phyloP scores from a whole-genome alignment of 2,329 filamentous ascomycete species.

The Myriosclerotinia curreyana region DNA sequence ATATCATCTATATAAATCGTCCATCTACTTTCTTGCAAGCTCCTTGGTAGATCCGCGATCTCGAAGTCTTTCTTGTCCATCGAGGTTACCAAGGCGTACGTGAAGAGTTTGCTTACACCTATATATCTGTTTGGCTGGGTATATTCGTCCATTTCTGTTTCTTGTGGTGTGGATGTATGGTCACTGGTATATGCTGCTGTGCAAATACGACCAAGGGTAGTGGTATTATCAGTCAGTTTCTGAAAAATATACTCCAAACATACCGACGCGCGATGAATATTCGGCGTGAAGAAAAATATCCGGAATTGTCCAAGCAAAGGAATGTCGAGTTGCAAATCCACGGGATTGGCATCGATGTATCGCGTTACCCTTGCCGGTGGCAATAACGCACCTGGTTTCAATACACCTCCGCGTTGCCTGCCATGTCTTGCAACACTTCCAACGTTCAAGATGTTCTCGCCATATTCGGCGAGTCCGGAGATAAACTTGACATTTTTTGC shows the following conservation, averaged over 20 bases:
- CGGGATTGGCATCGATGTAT: slow-evolving; percentile 74
- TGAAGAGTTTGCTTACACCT: slow-evolving; percentile 64
- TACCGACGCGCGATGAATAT: slow-evolving; percentile 52
- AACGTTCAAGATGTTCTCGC: slow-evolving; percentile 59
- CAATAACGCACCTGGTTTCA: slow-evolving; percentile 45
- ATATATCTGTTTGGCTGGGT: slow-evolving; percentile 66
- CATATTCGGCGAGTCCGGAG: slow-evolving; percentile 67
- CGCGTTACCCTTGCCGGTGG: slow-evolving; percentile 67
- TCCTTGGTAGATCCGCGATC: slow-evolving; percentile 59
- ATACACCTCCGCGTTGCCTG: slow-evolving; percentile 45
- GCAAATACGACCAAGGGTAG: slow-evolving; percentile 59
- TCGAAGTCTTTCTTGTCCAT: slow-evolving; percentile 63
- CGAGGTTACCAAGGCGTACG: slow-evolving; percentile 65
- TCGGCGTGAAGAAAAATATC: slow-evolving; percentile 66
- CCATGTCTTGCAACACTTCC: slow-evolving; percentile 37
- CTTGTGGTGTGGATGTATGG: slow-evolving; percentile 55
- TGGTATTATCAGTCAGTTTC: slow-evolving; percentile 49
- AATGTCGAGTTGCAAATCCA: slow-evolving; percentile 75
- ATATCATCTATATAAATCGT: slow-evolving; percentile 70
- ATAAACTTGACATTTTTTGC: slow-evolving; percentile 70
- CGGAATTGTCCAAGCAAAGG: slow-evolving; percentile 75
- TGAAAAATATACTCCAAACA: slow-evolving; percentile 61
- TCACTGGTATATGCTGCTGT: slow-evolving; percentile 50
- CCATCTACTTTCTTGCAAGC: slow-evolving; percentile 65
- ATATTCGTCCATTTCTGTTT: slow-evolving; percentile 64